These are phyloP conservation scores for Magnusiomyces sp. DNA, from an alignment of 1,139 yeast genomes.

Conservation along the genomic window DNA sequence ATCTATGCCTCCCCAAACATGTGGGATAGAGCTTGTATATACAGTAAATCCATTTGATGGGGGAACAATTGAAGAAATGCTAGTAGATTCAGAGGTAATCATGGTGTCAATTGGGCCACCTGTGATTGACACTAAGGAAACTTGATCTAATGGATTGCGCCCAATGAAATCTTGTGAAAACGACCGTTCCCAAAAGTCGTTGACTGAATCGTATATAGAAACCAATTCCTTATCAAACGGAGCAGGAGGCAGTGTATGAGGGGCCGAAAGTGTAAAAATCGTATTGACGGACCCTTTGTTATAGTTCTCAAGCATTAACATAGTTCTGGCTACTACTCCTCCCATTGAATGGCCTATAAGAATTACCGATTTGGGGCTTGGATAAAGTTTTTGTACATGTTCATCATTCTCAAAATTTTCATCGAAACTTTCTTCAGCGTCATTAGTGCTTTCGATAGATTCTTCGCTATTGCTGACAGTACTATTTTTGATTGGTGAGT, in stretches of 20 bases:
- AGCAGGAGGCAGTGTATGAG: constrained; percentile 78
- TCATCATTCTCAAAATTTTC: background rate
- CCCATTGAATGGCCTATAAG: constrained; percentile 83
- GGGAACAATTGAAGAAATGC: constrained; percentile 57
- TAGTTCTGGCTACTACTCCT: constrained; percentile 71
- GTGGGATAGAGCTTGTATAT: constrained; percentile 72
- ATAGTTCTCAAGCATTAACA: constrained; percentile 67
- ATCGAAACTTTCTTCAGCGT: background rate
- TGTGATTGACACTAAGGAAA: constrained; percentile 48
- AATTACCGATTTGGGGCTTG: constrained; percentile 51
- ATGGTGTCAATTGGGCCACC: constrained; percentile 67
- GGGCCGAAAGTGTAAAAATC: constrained; percentile 68
- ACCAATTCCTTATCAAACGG: constrained; percentile 77
- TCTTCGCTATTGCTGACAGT: background rate
- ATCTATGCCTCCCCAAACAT: constrained; percentile 82
- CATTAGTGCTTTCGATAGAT: background rate
- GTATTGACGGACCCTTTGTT: constrained; percentile 58
- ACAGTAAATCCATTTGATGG: constrained; percentile 64
- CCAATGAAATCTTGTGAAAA: constrained; percentile 28
- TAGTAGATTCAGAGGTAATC: constrained; percentile 75
- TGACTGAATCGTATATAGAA: constrained; percentile 56
- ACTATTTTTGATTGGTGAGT: constrained; percentile 32
- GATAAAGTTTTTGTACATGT: constrained; percentile 2
- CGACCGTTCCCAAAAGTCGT: constrained; percentile 63
- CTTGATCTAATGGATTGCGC: constrained; percentile 27